Percentiles rank a stretch among this genome's conserved stretches.
Evolutionary conservation across 495 filamentous ascomycete species (phyloP).

Genomic region (Emericellopsis terricola): DNA sequence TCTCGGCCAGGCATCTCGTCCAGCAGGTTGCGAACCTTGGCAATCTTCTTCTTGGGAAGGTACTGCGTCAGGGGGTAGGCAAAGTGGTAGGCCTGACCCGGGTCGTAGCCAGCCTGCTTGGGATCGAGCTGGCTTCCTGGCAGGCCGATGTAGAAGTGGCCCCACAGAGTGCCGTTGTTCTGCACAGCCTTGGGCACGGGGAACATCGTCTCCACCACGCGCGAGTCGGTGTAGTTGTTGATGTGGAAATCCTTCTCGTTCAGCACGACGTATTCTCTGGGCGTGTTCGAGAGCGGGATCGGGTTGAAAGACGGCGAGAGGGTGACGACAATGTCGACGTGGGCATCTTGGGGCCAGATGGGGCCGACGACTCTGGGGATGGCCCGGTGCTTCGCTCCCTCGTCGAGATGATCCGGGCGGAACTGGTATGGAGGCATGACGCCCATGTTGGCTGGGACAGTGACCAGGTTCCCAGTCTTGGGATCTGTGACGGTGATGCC

Average conservation of each 20-base stretch:
- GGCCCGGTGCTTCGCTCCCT: constrained; percentile 46
- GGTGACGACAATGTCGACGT: constrained; percentile 71
- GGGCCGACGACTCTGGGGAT: constrained; percentile 65
- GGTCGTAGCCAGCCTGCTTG: constrained; percentile 46
- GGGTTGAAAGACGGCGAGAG: constrained; percentile 57
- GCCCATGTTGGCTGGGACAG: constrained; percentile 22
- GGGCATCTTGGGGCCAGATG: constrained; percentile 67
- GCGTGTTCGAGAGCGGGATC: constrained; percentile 40
- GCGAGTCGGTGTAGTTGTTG: constrained; percentile 62
- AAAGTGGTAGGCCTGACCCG: constrained; percentile 62
- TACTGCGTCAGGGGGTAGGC: constrained; percentile 74
- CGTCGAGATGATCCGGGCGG: constrained; percentile 38
- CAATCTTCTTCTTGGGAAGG: constrained; percentile 74
- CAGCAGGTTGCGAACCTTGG: constrained; percentile 81
- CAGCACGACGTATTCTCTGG: constrained; percentile 43
- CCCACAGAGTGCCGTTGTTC: constrained; percentile 85
- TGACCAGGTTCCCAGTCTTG: constrained; percentile 20
- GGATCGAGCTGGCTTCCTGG: constrained; percentile 63
- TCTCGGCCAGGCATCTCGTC: constrained; percentile 31
- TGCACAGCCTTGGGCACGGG: constrained; percentile 63
- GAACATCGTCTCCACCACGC: constrained; percentile 62
- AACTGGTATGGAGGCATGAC: constrained; percentile 46
- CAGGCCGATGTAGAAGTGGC: constrained; percentile 75
- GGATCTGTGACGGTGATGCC: constrained; percentile 28
- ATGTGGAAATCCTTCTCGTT: constrained; percentile 68